Percentiles rank a stretch among this genome's conserved stretches.
These are phyloP conservation scores for Nigrospora osmanthi DNA, from an alignment of 2,329 filamentous ascomycete species.

Conservation along the genomic window DNA sequence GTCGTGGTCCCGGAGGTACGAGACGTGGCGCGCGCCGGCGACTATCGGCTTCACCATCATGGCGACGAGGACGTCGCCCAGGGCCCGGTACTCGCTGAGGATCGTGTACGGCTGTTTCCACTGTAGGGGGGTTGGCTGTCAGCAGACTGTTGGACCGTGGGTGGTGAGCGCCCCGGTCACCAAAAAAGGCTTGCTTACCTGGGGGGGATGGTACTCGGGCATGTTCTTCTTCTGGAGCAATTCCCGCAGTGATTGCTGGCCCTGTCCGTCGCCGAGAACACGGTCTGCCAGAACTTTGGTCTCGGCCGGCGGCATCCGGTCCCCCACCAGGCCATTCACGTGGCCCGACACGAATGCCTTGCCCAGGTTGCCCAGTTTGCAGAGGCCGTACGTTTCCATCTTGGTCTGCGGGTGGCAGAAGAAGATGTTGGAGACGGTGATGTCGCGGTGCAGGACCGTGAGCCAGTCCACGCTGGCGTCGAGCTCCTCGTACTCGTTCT, in stretches of 20 bases:
- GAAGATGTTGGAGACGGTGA: constrained; percentile 40
- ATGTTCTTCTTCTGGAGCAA: constrained; percentile 9
- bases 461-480: constrained; percentile 35
- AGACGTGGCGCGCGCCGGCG: background rate
- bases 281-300: constrained; percentile 16
- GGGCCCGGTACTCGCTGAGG: constrained; percentile 19
- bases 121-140: constrained; percentile 6
- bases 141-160: background rate
- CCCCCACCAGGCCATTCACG: constrained; percentile 9
- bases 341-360: constrained; percentile 32
- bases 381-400: constrained; percentile 41
- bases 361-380: constrained; percentile 44
- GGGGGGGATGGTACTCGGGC: constrained; percentile 12
- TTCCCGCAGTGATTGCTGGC: constrained; percentile 5
- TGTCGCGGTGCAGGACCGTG: constrained; percentile 40
- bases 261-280: constrained; percentile 15
- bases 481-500: constrained; percentile 3
- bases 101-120: constrained; percentile 14
- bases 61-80: constrained; percentile 19
- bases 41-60: constrained; percentile 20
- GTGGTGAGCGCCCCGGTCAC: background rate
- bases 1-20: constrained; percentile 1
- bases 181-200: constrained; percentile 13
- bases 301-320: background rate
- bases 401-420: constrained; percentile 37